Conservation (phyloP, 306 rosid genomes). For the Quillaja saponaria region DNA sequence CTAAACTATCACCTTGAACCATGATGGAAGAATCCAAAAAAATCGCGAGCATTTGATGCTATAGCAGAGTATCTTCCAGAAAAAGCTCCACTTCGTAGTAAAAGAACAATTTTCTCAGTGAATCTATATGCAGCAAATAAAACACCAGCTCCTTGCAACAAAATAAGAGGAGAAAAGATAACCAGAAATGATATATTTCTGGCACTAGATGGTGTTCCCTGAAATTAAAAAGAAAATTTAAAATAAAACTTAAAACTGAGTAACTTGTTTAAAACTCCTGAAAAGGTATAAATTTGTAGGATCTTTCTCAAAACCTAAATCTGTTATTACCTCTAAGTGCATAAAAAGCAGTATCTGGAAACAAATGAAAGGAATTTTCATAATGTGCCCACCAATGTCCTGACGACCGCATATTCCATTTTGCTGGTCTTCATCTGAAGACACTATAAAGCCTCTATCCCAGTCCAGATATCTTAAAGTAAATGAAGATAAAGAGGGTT, state of each 20-base stretch:
- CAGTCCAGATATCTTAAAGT: slow-evolving; percentile 63
- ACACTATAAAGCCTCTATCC: slow-evolving; percentile 69
- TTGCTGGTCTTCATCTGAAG: slow-evolving; percentile 64
- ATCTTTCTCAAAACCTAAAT: slow-evolving; percentile 8
- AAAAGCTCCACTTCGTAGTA: slow-evolving; percentile 45
- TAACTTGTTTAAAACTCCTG: slow-evolving; percentile 22
- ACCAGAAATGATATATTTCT: slow-evolving; percentile 45
- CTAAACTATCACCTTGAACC: slow-evolving; percentile 68
- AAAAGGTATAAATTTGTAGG: slow-evolving; percentile 5
- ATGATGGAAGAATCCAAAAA: slow-evolving; percentile 69
- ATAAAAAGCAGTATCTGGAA: slow-evolving; percentile 80
- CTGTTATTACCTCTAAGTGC: slow-evolving; percentile 79
- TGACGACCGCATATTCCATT: slow-evolving; percentile 61
- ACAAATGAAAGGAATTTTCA: slow-evolving; percentile 75
- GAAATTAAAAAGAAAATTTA: slow-evolving; percentile 32
- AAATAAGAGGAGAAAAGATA: slow-evolving; percentile 67
- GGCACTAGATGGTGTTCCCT: slow-evolving; percentile 67
- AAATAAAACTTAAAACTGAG: slow-evolving; percentile 18
- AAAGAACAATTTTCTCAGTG: slow-evolving; percentile 64
- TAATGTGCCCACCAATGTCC: slow-evolving; percentile 87
- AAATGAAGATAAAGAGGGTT: slow-evolving; percentile 61
- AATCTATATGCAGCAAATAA: slow-evolving; percentile 71
- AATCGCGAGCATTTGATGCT: slow-evolving; percentile 61
- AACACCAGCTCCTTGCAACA: slow-evolving; percentile 86
- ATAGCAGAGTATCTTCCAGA: slow-evolving; percentile 57